A percentile compares a stretch with the other conserved stretches of the same genome.
phyloP scores from a whole-genome alignment of 257 asterid species.

The Cinchona pubescens region DNA sequence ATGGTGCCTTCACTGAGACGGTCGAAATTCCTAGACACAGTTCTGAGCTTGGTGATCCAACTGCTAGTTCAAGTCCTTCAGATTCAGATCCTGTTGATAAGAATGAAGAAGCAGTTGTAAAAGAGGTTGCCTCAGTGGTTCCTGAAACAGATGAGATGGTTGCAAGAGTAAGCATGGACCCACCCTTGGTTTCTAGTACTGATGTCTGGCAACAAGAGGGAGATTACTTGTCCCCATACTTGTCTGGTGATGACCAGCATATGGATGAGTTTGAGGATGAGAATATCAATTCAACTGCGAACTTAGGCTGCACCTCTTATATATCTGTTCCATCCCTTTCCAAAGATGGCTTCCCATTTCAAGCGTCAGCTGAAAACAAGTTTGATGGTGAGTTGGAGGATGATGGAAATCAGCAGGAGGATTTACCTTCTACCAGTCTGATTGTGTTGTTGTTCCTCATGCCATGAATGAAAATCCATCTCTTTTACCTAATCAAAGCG shows the following conservation, averaged over 20 bases:
- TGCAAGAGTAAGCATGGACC: conserved; percentile 25
- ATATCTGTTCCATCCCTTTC: conserved; percentile 25
- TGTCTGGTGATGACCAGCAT: conserved; percentile 31
- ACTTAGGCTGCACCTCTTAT: conserved; percentile 18
- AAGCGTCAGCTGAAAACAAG: conserved; percentile 27
- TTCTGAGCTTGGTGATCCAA: conserved; percentile 38
- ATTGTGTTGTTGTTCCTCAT: conserved; percentile 20
- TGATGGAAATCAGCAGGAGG: conserved; percentile 25
- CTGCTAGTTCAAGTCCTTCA: conserved; percentile 28
- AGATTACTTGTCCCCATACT: conserved; percentile 31
- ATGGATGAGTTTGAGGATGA: conserved; percentile 29
- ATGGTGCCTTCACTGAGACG: conserved; percentile 16
- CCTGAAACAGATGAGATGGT: conserved; percentile 27
- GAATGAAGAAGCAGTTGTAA: conserved; percentile 32
- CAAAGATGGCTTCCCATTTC: conserved; percentile 24
- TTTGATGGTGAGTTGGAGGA: conserved; percentile 25
- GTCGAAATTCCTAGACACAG: conserved; percentile 25
- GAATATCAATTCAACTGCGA: conserved; percentile 21
- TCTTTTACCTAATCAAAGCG: conserved; percentile 20
- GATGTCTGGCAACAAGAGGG: conserved; percentile 22
- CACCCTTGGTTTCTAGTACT: conserved; percentile 27
- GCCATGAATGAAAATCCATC: conserved; percentile 24
- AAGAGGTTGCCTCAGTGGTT: conserved; percentile 25
- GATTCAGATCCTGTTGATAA: conserved; percentile 28
- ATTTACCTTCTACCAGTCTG: conserved; percentile 17